phyloP scores from a whole-genome alignment of 352 stramenopile genomes.

The Globisporangium perplexum region DNA sequence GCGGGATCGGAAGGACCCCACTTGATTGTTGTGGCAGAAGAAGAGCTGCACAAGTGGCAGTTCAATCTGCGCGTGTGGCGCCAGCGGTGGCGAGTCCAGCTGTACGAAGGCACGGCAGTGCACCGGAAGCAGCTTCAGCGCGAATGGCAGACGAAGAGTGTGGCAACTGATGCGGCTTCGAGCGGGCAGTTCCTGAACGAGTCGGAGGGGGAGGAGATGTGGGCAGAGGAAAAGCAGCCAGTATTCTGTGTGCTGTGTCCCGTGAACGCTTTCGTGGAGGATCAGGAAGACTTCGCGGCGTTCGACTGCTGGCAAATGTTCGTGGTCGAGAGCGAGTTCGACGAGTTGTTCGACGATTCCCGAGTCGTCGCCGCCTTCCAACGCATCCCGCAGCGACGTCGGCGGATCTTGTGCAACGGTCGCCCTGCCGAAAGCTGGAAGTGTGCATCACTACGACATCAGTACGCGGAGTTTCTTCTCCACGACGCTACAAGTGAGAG shows the following conservation, averaged over 20 bases:
- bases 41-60: constrained; percentile 79
- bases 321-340: constrained; percentile 67
- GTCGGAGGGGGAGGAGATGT: constrained; percentile 36
- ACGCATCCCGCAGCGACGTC: constrained; percentile 37
- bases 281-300: constrained; percentile 38
- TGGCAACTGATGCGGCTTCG: background rate
- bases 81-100: constrained; percentile 41
- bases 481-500: background rate
- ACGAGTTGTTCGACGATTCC: constrained; percentile 35
- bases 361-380: constrained; percentile 33
- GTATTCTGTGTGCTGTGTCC: constrained; percentile 67
- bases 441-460: constrained; percentile 24
- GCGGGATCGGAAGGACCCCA: constrained; percentile 34
- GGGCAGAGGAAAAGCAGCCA: constrained; percentile 27
- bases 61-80: constrained; percentile 63
- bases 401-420: constrained; percentile 56
- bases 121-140: constrained; percentile 41
- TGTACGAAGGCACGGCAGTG: constrained; percentile 37
- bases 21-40: constrained; percentile 68
- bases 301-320: constrained; percentile 63
- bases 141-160: constrained; percentile 43
- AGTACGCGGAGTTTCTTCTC: constrained; percentile 52
- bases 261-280: constrained; percentile 43
- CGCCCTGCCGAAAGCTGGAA: constrained; percentile 61
- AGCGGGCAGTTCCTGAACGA: constrained; percentile 24